Evolutionary conservation across 768 basidiomycete genomes (phyloP).

Genomic region (Boletus speciosus): DNA sequence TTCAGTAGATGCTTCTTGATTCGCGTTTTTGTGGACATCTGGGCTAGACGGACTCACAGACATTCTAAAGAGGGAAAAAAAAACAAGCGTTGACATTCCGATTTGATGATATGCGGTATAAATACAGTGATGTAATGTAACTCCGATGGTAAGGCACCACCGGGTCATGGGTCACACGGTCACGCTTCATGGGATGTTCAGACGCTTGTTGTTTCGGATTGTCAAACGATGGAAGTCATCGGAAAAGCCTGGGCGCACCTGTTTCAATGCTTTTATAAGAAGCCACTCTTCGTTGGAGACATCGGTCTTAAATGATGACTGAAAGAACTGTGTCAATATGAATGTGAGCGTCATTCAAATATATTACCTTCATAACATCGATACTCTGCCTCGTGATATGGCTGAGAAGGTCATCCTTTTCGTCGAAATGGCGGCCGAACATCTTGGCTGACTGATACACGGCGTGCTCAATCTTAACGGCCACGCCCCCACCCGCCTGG

Average conservation of each 20-base stretch:
- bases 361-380: constrained; percentile 83
- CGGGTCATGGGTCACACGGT: not conserved
- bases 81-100: not conserved
- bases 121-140: constrained; percentile 29
- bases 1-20: constrained; percentile 29
- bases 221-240: not conserved
- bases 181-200: constrained; percentile 33
- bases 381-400: constrained; percentile 91
- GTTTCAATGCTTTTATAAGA: constrained; percentile 84
- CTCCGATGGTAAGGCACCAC: constrained; percentile 18
- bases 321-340: constrained; percentile 10
- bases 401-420: constrained; percentile 91
- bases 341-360: not conserved
- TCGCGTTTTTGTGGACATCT: constrained; percentile 8
- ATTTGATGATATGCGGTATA: constrained; percentile 21
- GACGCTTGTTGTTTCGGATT: constrained; percentile 31
- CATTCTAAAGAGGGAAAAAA: constrained; percentile 17
- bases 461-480: constrained; percentile 97
- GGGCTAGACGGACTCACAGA: constrained; percentile 12
- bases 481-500: constrained; percentile 94
- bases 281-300: constrained; percentile 91
- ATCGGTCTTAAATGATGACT: constrained; percentile 86
- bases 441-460: constrained; percentile 93
- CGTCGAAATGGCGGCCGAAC: constrained; percentile 94
- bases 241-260: constrained; percentile 37